A percentile compares a stretch with the other conserved stretches of the same genome.
Evolutionary conservation across 108 stramenopile species (phyloP).

Genomic region (Heterococcus sp.): DNA sequence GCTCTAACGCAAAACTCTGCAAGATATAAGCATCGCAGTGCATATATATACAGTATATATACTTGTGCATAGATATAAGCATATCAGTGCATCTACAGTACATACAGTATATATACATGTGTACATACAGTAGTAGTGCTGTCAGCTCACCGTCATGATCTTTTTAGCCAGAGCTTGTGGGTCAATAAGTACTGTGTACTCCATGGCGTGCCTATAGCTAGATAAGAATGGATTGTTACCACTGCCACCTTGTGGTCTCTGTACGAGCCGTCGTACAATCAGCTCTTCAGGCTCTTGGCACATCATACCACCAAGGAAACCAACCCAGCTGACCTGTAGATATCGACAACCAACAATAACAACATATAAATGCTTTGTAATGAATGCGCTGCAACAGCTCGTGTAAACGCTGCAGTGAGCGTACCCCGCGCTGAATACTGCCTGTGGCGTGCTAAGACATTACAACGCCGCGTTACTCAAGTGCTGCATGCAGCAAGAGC

Average conservation of each 20-base stretch:
- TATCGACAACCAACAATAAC: neutral
- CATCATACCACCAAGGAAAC: constrained; percentile 18
- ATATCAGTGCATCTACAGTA: too few relatives aligned
- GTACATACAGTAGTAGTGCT: too few relatives aligned
- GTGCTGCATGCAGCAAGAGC: neutral
- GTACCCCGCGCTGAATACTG: neutral
- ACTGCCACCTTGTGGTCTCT: constrained; percentile 25
- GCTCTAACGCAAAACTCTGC: too few relatives aligned
- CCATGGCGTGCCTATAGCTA: constrained; percentile 29
- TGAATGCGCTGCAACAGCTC: too few relatives aligned
- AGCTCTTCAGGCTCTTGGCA: constrained; percentile 42
- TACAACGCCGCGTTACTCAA: neutral
- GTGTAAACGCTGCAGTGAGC: neutral
- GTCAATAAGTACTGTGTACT: constrained; percentile 46
- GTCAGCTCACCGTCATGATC: constrained; percentile 15
- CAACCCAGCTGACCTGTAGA: neutral
- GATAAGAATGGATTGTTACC: constrained; percentile 43
- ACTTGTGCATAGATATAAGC: too few relatives aligned
- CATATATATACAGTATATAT: too few relatives aligned
- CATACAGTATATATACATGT: too few relatives aligned
- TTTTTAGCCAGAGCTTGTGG: constrained; percentile 24
- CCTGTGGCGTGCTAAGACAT: neutral
- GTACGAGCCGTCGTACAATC: constrained; percentile 20
- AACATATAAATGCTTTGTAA: too few relatives aligned
- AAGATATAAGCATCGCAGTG: too few relatives aligned